Evolutionary conservation across 192 early-diverging fungal species (phyloP).

Genomic region (Rhizophagus sp.): DNA sequence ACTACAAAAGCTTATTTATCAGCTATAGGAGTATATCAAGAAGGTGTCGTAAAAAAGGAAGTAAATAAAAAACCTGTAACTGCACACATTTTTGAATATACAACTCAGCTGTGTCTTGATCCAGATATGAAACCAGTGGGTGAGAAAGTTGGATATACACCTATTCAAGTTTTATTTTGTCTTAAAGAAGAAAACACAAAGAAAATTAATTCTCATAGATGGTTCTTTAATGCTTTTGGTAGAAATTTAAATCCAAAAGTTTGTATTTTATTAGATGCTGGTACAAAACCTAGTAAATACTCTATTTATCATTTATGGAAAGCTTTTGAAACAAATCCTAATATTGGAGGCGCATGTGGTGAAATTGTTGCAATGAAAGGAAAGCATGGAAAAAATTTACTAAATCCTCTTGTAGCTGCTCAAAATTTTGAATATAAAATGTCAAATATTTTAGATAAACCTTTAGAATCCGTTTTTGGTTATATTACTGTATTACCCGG

Average conservation of each 20-base stretch:
- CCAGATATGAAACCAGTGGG: slow-evolving; percentile 72
- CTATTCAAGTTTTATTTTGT: slow-evolving; percentile 82
- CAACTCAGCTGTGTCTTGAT: slow-evolving; percentile 74
- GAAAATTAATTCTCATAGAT: slow-evolving; percentile 83
- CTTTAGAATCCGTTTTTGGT: slow-evolving; percentile 81
- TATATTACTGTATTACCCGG: slow-evolving; percentile 88
- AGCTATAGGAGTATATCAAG: slow-evolving; percentile 82
- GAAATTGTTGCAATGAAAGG: slow-evolving; percentile 74
- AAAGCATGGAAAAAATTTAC: slow-evolving; percentile 49
- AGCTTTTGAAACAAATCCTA: slow-evolving; percentile 58
- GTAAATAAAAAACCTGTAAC: slow-evolving; percentile 66
- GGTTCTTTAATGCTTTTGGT: slow-evolving; percentile 73
- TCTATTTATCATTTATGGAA: slow-evolving; percentile 72
- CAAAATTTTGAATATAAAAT: slow-evolving; percentile 78
- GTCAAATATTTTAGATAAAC: slow-evolving; percentile 68
- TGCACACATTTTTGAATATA: slow-evolving; percentile 74
- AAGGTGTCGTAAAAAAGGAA: slow-evolving; percentile 68
- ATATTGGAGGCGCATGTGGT: slow-evolving; percentile 67
- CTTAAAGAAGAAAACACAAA: slow-evolving; percentile 92
- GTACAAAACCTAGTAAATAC: slow-evolving; percentile 56
- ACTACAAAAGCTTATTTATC: slow-evolving; percentile 69
- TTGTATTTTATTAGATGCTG: slow-evolving; percentile 67
- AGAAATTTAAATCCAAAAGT: slow-evolving; percentile 59
- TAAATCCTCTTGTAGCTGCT: slow-evolving; percentile 60
- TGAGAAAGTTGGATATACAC: slow-evolving; percentile 61